Evolutionary conservation across 331 rosid genomes (phyloP).

Genomic region (Erythrophleum ivorense): DNA sequence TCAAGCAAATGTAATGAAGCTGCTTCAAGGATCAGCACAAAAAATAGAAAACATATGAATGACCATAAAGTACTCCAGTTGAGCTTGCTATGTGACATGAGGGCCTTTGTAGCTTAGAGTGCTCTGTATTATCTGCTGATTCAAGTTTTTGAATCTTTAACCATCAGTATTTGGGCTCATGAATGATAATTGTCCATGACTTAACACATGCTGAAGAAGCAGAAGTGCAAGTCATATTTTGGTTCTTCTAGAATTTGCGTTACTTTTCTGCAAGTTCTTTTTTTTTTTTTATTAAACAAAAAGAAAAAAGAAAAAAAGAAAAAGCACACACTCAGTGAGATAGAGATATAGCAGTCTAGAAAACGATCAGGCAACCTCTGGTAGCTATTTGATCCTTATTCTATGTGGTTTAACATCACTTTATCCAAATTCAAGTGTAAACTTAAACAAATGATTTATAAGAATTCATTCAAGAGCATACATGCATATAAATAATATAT

Average conservation of each 20-base stretch:
- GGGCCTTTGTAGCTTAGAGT: background rate
- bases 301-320: too few species aligned
- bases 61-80: background rate
- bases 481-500: background rate
- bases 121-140: background rate
- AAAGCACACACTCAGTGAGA: background rate
- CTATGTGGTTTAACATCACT: background rate
- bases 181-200: too few species aligned
- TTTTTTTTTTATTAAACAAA: too few species aligned
- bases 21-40: background rate
- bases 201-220: background rate
- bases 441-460: background rate
- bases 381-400: background rate
- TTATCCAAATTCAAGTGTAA: background rate
- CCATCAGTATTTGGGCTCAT: background rate
- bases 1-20: background rate
- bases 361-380: background rate
- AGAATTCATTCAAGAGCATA: constrained; percentile 8
- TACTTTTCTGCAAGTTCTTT: background rate
- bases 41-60: too few species aligned
- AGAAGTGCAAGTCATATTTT: background rate
- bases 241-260: too few species aligned
- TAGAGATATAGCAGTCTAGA: background rate
- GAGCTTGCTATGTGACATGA: background rate
- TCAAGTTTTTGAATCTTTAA: background rate